Conservation (phyloP, 75 land plant genomes). For the Isoetes taiwanensis region DNA sequence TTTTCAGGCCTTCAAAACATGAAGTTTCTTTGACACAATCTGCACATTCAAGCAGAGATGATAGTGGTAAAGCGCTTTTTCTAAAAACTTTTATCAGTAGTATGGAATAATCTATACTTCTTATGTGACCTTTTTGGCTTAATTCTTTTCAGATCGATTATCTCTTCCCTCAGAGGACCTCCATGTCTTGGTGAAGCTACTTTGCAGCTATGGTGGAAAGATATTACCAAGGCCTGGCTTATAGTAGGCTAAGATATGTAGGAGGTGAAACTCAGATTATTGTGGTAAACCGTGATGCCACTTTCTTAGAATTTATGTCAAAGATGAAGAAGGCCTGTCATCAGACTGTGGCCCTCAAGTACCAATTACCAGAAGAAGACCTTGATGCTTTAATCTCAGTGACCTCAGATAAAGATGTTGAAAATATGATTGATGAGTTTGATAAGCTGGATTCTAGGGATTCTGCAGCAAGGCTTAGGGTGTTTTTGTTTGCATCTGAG, state of each 20-base stretch:
- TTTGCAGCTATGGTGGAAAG: constrained; percentile 76
- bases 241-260: constrained; percentile 79
- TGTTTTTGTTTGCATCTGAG: constrained; percentile 42
- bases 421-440: constrained; percentile 78
- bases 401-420: constrained; percentile 51
- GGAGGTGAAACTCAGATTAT: constrained; percentile 73
- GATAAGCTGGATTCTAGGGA: constrained; percentile 35
- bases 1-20: too few relatives aligned
- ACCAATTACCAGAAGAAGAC: constrained; percentile 76
- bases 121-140: too few relatives aligned
- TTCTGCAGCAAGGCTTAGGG: constrained; percentile 32
- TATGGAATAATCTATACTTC: too few relatives aligned
- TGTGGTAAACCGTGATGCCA: constrained; percentile 32
- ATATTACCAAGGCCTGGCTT: constrained; percentile 67
- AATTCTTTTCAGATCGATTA: constrained; percentile 14
- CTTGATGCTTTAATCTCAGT: constrained; percentile 69
- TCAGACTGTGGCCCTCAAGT: constrained; percentile 31
- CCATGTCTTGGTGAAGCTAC: constrained; percentile 31
- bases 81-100: too few relatives aligned
- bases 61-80: too few relatives aligned
- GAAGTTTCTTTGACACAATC: too few relatives aligned
- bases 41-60: too few relatives aligned
- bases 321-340: constrained; percentile 5
- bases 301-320: neutral
- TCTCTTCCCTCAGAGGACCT: constrained; percentile 15